Base-by-base conservation (phyloP, 140 eudicot genomes). In the Cichorium intybus region DNA sequence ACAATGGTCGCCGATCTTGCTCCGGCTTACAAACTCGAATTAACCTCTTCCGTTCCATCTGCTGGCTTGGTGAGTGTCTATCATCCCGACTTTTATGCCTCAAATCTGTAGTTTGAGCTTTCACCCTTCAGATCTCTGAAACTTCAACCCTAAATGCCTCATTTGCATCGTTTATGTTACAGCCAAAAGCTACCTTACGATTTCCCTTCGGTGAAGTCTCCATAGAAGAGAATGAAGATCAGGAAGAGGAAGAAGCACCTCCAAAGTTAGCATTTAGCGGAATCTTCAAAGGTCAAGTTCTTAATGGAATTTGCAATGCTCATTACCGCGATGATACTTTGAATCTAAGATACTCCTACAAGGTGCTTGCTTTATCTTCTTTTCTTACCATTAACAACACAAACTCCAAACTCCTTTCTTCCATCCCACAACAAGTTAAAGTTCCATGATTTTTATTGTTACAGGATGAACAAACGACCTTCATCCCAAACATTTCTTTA, bases 201-300 rank as follows among this genome's bases (percentile, higher is more conserved):
- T 88, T 85, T 46, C 96, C 96, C 10, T 61, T 51, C 20, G 98
- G 96, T 62, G 96, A 92, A 85, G 89, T 88, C 58, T 88, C 98
- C 45, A 17, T 92, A 10, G 96, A 88, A 68, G 95, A 91, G 82
- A 81, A 48, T 54, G 95, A 79, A 56, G 89, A 74, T 1, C 70
- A 66, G 6, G 79, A 65, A 45, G 86, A 80, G 41, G 95, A 79
- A 53, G 84, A 82, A 52, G 72, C 60, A 39, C 74, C 71, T 75
- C 80, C 77, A 65, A 68, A 72, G 64, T 54, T 88, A 49, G 75
- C 87, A 41, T 64, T 88, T n/a, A 88, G 64, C 79, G 96, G 92
- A 26, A 68, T 85, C 9, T 50, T 88, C 10, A 81, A 74, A 77
- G 81, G 79, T 59, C 80, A 80, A 65, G 27, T 83, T 77, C 73